A percentile compares a stretch with the other conserved stretches of the same genome.
These are phyloP conservation scores for Austroboletus niveus DNA, from an alignment of 1,284 basidiomycete genomes.

Conservation along the genomic window DNA sequence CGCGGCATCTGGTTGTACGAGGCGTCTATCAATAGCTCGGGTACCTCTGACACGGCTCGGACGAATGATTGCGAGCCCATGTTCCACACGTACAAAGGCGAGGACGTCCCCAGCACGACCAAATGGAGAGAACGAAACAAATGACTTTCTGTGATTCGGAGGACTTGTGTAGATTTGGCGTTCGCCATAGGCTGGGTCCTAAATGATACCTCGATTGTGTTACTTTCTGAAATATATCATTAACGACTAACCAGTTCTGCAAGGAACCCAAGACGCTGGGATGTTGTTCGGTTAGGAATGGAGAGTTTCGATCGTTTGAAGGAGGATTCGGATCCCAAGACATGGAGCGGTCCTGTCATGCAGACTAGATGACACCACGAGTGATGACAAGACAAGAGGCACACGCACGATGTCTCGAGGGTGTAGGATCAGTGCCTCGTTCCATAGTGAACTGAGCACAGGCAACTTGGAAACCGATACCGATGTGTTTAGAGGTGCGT, in stretches of 20 bases:
- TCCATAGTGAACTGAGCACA: conserved; percentile 22
- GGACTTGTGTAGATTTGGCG: conserved; percentile 35
- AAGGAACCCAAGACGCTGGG: conserved; percentile 48
- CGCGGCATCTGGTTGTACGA: conserved; percentile 52
- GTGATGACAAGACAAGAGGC: not conserved
- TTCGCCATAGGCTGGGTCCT: conserved; percentile 44
- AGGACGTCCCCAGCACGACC: conserved; percentile 63
- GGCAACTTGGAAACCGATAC: not conserved
- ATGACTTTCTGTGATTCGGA: conserved; percentile 42
- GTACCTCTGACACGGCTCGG: conserved; percentile 31
- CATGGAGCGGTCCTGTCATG: conserved; percentile 41
- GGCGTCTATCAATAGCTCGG: conserved; percentile 47
- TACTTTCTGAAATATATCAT: not conserved
- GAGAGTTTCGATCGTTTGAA: conserved; percentile 38
- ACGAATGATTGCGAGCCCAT: conserved; percentile 47
- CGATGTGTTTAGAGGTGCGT: not conserved
- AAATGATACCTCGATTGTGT: conserved; percentile 4
- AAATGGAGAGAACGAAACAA: conserved; percentile 51
- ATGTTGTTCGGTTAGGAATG: conserved; percentile 67
- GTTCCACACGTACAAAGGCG: conserved; percentile 63
- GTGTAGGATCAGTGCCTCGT: conserved; percentile 15
- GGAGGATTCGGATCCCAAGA: conserved; percentile 63
- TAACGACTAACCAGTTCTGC: conserved; percentile 51
- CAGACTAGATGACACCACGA: conserved; percentile 2
- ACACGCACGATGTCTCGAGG: conserved; percentile 15